Evolutionary conservation across 2,329 filamentous ascomycete genomes (phyloP), one percentile per base, ranked within the genome.

Genomic region (Aureobasidium lini): DNA sequence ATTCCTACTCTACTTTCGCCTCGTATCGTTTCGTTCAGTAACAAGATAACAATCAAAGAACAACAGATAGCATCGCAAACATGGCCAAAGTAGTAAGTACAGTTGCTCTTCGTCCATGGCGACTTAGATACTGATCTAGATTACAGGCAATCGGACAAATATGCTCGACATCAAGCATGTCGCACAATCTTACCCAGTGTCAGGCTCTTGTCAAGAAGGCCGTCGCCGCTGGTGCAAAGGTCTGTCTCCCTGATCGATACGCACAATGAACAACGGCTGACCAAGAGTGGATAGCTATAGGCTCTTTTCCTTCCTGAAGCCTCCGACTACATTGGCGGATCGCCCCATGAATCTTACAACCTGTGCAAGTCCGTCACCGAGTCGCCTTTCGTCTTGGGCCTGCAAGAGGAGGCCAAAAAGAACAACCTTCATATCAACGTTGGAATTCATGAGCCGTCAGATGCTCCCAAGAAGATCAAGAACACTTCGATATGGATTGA

Each of bases 281-380:
- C 47, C 37, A 13, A 23, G 28, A 4, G 16, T 46, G 32, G 3
- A 6, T 11, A 58, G n/a, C 40, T 15, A 36, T 58, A 89, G 83
- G 84, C 88, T 16, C 82, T 96, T 52, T 96, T 97, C 76, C 86
- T 96, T 57, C 93, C 93, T 11, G 93, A 96, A 80, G 93, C 93
- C 28, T 84, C 84, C 60, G 91, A 96, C 76, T 96, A 96, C 77
- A 91, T 96, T 67, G 87, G 84, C 18, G 78, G 81, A 1, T 85
- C 84, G 0, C 78, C 86, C 2, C 72, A 82, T 10, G 85, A 92
- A 66, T 88, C 87, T 0, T 74, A 91, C 8, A 79, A 83, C 4
- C 84, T 96, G 9, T 90, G 84, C 63, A 82, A 81, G 60, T 81
- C 90, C 2, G 81, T 86, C 40, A 71, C 79, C 2, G 76, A 79